These are phyloP conservation scores for Miscanthus lutarioriparius DNA, from an alignment of 176 grass and related monocot species.

Conservation along the genomic window DNA sequence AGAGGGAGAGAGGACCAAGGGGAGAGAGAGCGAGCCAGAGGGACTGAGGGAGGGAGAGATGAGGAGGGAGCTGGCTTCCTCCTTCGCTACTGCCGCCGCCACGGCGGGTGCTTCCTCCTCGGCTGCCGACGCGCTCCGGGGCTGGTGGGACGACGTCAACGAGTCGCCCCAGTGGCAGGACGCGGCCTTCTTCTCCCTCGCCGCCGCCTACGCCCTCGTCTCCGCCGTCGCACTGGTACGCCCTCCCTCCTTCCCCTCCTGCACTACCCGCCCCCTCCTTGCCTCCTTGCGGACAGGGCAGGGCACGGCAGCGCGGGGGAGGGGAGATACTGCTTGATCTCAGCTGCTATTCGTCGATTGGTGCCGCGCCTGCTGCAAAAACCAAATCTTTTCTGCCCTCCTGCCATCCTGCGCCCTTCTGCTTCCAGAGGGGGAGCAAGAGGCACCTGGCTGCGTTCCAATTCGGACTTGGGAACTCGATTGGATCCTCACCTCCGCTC, in stretches of 20 bases:
- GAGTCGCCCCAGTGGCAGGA: slow-evolving; percentile 80
- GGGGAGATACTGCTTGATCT: background rate
- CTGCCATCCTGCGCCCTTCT: background rate
- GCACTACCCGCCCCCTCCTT: too few species aligned
- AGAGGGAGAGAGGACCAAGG: too few species aligned
- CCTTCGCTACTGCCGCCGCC: background rate
- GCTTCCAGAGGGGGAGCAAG: background rate
- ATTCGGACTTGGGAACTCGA: background rate
- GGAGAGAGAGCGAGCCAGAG: background rate
- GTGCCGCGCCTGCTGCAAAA: background rate
- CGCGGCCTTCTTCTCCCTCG: slow-evolving; percentile 81
- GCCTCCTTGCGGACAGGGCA: background rate
- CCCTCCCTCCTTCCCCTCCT: background rate
- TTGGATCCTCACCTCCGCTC: background rate
- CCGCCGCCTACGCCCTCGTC: slow-evolving; percentile 78
- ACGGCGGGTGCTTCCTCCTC: background rate
- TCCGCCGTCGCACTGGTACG: slow-evolving; percentile 77
- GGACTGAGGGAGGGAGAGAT: background rate
- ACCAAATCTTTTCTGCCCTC: background rate
- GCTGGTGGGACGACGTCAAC: slow-evolving; percentile 82
- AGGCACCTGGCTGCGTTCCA: background rate
- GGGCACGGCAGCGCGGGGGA: background rate
- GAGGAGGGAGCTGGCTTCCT: slow-evolving; percentile 40
- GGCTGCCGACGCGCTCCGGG: slow-evolving; percentile 6
- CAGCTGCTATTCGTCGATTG: slow-evolving; percentile 4